phyloP scores from a whole-genome alignment of 371 early-diverging fungal genomes.

The Coemansia linderi region DNA sequence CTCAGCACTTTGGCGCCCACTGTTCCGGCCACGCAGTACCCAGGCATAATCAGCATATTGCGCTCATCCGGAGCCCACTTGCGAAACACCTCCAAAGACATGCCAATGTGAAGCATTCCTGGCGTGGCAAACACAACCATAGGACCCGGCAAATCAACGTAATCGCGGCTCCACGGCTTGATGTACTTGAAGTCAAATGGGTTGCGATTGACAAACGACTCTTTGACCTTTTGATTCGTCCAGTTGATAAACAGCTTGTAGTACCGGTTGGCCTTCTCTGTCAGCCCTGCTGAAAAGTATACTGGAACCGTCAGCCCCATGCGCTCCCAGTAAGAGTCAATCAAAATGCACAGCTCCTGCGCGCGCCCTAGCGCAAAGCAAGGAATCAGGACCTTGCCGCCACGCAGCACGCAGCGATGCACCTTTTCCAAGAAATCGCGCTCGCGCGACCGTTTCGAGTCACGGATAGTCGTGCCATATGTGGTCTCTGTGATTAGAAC shows the following conservation, averaged over 20 bases:
- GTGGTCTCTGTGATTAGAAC: slow-evolving; percentile 95
- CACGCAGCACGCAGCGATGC: slow-evolving; percentile 79
- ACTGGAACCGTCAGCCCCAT: slow-evolving; percentile 84
- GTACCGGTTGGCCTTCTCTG: slow-evolving; percentile 90
- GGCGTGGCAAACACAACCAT: slow-evolving; percentile 97
- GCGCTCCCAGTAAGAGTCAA: slow-evolving; percentile 96
- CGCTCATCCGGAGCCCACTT: slow-evolving; percentile 87
- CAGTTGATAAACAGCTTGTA: slow-evolving; percentile 94
- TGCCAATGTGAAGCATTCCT: slow-evolving; percentile 89
- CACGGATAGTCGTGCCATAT: slow-evolving; percentile 93
- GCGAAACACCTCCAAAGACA: slow-evolving; percentile 82
- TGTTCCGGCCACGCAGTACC: slow-evolving; percentile 94
- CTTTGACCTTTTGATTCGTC: slow-evolving; percentile 93
- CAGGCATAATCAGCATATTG: slow-evolving; percentile 92
- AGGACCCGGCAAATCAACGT: slow-evolving; percentile 73
- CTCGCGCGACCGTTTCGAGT: slow-evolving; percentile 90
- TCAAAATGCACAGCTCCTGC: slow-evolving; percentile 92
- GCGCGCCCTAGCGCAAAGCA: slow-evolving; percentile 96
- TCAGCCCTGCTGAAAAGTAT: slow-evolving; percentile 92
- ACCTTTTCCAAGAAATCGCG: slow-evolving; percentile 91
- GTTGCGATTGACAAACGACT: slow-evolving; percentile 81
- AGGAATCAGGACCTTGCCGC: slow-evolving; percentile 95
- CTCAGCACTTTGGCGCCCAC: slow-evolving; percentile 94
- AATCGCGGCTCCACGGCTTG: slow-evolving; percentile 74
- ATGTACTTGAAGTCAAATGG: slow-evolving; percentile 96